Evolutionary conservation across 768 basidiomycete species (phyloP).

Genomic region (Pleurotus ostreatus): DNA sequence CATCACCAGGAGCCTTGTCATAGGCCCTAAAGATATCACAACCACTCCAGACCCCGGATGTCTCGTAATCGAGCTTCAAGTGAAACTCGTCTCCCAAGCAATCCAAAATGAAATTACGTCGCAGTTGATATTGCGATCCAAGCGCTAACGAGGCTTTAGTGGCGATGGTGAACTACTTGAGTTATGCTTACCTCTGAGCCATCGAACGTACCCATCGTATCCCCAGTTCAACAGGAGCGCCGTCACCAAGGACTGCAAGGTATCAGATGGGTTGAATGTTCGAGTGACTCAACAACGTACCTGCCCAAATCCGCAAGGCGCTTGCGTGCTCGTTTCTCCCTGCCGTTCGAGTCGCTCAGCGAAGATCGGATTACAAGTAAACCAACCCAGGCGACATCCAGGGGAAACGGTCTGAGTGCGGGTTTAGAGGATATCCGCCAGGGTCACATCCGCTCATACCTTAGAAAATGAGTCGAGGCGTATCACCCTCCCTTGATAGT

Average conservation of each 20-base stretch:
- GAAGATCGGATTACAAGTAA: constrained; percentile 72
- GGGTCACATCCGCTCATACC: constrained; percentile 25
- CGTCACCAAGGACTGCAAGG: constrained; percentile 45
- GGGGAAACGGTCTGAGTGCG: constrained; percentile 66
- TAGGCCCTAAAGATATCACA: constrained; percentile 43
- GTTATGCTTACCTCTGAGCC: constrained; percentile 59
- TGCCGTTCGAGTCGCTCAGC: constrained; percentile 71
- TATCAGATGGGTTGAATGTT: constrained; percentile 9
- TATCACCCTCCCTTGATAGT: constrained; percentile 81
- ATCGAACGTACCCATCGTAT: constrained; percentile 68
- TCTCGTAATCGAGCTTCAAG: constrained; percentile 32
- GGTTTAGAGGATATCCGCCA: background rate
- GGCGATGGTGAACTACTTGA: background rate
- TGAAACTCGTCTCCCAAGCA: constrained; percentile 61
- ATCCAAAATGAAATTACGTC: constrained; percentile 66
- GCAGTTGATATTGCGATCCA: constrained; percentile 47
- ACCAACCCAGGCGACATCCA: constrained; percentile 75
- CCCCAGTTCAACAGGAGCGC: constrained; percentile 65
- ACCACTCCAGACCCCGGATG: constrained; percentile 27
- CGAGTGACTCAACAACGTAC: constrained; percentile 22
- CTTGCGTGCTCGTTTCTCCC: constrained; percentile 67
- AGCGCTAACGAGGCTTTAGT: constrained; percentile 33
- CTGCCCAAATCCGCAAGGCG: constrained; percentile 71
- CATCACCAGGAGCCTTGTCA: constrained; percentile 23
- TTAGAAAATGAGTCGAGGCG: constrained; percentile 81